These are phyloP conservation scores for Kazachstania psychrophila DNA, from an alignment of 805 yeast species.

Conservation along the genomic window DNA sequence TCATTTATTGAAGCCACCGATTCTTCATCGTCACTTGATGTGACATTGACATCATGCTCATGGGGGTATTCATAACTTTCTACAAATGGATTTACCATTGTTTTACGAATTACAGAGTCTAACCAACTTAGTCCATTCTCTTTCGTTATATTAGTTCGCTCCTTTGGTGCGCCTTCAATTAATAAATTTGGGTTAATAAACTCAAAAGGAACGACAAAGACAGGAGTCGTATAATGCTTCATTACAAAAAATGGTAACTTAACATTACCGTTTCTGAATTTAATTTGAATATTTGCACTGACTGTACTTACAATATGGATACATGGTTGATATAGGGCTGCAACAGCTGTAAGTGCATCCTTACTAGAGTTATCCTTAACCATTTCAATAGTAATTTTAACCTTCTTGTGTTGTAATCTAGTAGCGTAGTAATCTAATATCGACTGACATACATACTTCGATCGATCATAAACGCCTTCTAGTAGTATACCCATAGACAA, in stretches of 20 bases:
- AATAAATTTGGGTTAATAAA: slow-evolving; percentile 24
- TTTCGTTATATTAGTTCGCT: background rate
- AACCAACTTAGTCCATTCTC: slow-evolving; percentile 9
- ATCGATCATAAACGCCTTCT: slow-evolving; percentile 21
- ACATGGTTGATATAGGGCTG: slow-evolving; percentile 25
- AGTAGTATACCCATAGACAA: slow-evolving; percentile 13
- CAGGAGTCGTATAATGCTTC: slow-evolving; percentile 25
- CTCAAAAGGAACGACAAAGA: slow-evolving; percentile 26
- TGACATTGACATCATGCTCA: slow-evolving; percentile 3
- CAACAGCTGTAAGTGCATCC: slow-evolving; percentile 15
- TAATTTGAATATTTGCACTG: slow-evolving; percentile 29
- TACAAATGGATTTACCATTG: slow-evolving; percentile 20
- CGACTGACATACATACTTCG: slow-evolving; percentile 17
- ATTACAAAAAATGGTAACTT: slow-evolving; percentile 27
- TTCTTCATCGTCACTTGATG: slow-evolving; percentile 9
- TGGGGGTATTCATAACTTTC: background rate
- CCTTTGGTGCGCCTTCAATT: slow-evolving; percentile 10
- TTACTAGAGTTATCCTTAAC: slow-evolving; percentile 22
- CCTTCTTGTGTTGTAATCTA: slow-evolving; percentile 15
- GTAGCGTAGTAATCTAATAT: slow-evolving; percentile 22
- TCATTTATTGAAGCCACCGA: slow-evolving; percentile 19
- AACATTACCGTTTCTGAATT: slow-evolving; percentile 28
- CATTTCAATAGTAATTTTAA: slow-evolving; percentile 28
- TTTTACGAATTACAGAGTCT: slow-evolving; percentile 14
- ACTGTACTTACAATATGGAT: slow-evolving; percentile 27